Percentiles rank a stretch among this genome's conserved stretches.
Evolutionary conservation across 2,329 filamentous ascomycete species (phyloP).

Genomic region (Neonectria punicea): DNA sequence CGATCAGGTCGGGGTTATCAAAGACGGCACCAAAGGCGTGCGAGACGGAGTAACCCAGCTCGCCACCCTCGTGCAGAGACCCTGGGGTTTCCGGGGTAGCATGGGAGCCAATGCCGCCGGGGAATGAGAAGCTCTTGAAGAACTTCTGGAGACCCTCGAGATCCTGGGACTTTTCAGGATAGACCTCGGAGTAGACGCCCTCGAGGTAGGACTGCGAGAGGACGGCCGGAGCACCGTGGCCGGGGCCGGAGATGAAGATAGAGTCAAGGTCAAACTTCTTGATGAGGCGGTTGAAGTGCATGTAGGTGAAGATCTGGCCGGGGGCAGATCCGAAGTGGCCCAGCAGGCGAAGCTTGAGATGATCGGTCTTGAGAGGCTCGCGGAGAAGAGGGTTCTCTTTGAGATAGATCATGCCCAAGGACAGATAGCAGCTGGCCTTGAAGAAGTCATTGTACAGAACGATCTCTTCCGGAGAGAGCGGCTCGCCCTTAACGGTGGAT

Average conservation of each 20-base stretch:
- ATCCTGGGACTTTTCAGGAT: conserved; percentile 77
- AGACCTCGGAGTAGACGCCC: conserved; percentile 81
- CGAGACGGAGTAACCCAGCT: conserved; percentile 83
- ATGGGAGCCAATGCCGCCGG: conserved; percentile 81
- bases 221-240: conserved; percentile 80
- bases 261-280: conserved; percentile 81
- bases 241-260: conserved; percentile 80
- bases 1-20: conserved; percentile 79
- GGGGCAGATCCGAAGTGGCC: conserved; percentile 84
- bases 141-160: conserved; percentile 76
- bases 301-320: conserved; percentile 84
- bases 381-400: conserved; percentile 77
- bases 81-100: conserved; percentile 83
- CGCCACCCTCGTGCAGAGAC: conserved; percentile 81
- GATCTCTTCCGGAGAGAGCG: conserved; percentile 73
- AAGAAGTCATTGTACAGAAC: conserved; percentile 78
- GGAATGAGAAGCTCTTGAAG: conserved; percentile 87
- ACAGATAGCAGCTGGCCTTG: conserved; percentile 78
- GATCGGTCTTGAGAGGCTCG: conserved; percentile 73
- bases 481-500: conserved; percentile 70
- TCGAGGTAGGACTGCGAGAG: conserved; percentile 82
- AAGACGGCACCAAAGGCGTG: conserved; percentile 83
- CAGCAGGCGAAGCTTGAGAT: conserved; percentile 78
- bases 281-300: conserved; percentile 85
- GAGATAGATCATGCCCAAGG: conserved; percentile 84